phyloP scores from a whole-genome alignment of 306 rosid species.

The Corylus avellana region DNA sequence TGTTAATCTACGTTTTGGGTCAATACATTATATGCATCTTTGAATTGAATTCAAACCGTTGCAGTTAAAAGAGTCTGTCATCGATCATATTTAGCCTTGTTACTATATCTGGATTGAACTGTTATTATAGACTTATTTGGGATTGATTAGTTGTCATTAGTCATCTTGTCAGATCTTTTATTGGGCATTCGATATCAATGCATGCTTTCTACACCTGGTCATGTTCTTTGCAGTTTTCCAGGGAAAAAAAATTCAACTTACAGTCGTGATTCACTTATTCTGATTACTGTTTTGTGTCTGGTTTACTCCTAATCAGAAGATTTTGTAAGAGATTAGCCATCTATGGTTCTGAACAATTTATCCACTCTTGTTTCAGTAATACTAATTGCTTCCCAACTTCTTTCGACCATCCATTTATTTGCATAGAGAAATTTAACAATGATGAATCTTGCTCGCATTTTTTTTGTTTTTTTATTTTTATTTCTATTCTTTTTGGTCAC shows the following conservation, averaged over 20 bases:
- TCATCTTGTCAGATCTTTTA: slow-evolving; percentile 21
- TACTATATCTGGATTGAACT: not conserved
- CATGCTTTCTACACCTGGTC: slow-evolving; percentile 30
- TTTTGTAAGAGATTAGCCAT: not conserved
- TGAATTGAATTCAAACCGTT: slow-evolving; percentile 4
- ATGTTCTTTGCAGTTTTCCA: slow-evolving; percentile 19
- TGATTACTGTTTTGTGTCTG: not conserved
- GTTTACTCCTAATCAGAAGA: not conserved
- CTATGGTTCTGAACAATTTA: not conserved
- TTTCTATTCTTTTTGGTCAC: slow-evolving; percentile 11
- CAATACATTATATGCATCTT: slow-evolving; percentile 29
- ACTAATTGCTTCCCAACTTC: slow-evolving; percentile 1
- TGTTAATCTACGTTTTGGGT: slow-evolving; percentile 23
- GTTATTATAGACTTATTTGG: slow-evolving; percentile 7
- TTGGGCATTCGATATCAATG: slow-evolving; percentile 22
- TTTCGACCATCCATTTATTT: slow-evolving; percentile 4
- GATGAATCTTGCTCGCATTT: not conserved
- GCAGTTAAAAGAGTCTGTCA: not conserved
- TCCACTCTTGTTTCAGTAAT: not conserved
- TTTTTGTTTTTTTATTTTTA: not conserved
- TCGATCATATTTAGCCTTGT: slow-evolving; percentile 6
- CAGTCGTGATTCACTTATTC: not conserved
- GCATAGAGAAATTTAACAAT: not conserved
- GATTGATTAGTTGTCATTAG: slow-evolving; percentile 24
- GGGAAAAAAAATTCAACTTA: not conserved